phyloP scores from a whole-genome alignment of 1,284 basidiomycete species.

The Cryptococcus depauperatus region DNA sequence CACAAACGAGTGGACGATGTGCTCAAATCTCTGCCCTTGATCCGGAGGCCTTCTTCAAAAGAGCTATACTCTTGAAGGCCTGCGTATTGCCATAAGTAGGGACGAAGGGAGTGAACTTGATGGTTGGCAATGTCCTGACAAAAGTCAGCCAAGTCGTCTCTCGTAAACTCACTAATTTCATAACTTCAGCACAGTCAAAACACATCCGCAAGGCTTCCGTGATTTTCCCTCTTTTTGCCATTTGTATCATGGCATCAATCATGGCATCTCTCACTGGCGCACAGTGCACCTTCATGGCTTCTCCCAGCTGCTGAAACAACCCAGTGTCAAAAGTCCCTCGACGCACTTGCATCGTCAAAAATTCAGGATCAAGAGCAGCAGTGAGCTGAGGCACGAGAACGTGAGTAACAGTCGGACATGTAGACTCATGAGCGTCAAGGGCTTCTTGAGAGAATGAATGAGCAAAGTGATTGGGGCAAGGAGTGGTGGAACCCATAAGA shows the following conservation, averaged over 20 bases:
- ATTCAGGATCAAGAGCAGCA: constrained; percentile 49
- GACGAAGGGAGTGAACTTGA: constrained; percentile 78
- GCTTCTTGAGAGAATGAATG: constrained; percentile 50
- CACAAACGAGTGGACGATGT: constrained; percentile 29
- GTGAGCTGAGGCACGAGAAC: constrained; percentile 43
- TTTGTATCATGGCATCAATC: constrained; percentile 73
- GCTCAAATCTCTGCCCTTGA: constrained; percentile 14
- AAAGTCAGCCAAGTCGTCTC: constrained; percentile 1
- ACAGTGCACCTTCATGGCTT: constrained; percentile 79
- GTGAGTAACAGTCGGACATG: constrained; percentile 52
- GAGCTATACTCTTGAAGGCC: constrained; percentile 71
- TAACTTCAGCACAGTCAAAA: constrained; percentile 84
- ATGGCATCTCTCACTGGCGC: constrained; percentile 82
- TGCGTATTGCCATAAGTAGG: constrained; percentile 72
- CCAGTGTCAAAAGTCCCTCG: constrained; percentile 69
- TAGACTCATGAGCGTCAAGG: constrained; percentile 54
- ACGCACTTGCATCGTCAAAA: constrained; percentile 72
- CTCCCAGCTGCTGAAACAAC: constrained; percentile 71
- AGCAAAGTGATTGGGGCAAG: constrained; percentile 39
- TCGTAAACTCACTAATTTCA: constrained; percentile 69
- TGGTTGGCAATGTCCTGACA: constrained; percentile 86
- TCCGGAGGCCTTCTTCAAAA: constrained; percentile 49
- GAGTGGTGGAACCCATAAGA: constrained; percentile 54
- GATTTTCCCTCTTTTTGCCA: constrained; percentile 55
- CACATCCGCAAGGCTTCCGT: constrained; percentile 71